Percentiles rank a stretch among this genome's conserved stretches.
Conservation (phyloP, 2,329 filamentous ascomycete genomes). For the Alternaria dauci region DNA sequence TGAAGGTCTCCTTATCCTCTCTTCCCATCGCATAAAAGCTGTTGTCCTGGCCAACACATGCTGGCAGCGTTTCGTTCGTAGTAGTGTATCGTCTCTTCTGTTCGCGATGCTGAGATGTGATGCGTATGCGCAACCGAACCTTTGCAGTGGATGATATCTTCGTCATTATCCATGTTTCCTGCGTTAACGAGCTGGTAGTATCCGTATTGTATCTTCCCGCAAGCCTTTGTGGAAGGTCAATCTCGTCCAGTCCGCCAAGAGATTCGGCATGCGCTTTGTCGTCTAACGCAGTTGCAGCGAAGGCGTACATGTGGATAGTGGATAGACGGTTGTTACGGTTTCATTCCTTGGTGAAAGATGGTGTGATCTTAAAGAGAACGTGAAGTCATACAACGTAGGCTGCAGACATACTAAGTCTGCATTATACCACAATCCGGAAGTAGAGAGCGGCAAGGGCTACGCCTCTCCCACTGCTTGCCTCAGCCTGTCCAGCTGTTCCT, state of each 20-base stretch:
- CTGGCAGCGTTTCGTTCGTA: constrained; percentile 52
- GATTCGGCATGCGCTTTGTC: constrained; percentile 63
- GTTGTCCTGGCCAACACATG: constrained; percentile 59
- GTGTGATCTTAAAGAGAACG: neutral
- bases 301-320: constrained; percentile 51
- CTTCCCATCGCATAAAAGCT: constrained; percentile 43
- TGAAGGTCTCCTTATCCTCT: neutral
- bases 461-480: neutral
- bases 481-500: neutral
- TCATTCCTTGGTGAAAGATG: neutral
- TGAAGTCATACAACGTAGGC: neutral
- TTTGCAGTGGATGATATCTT: neutral
- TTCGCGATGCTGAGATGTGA: constrained; percentile 40
- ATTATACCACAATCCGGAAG: neutral
- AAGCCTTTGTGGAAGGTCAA: neutral
- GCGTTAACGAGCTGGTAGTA: neutral
- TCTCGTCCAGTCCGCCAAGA: constrained; percentile 61
- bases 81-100: constrained; percentile 48
- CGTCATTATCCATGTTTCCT: neutral
- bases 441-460: neutral
- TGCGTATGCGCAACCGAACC: constrained; percentile 47
- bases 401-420: neutral
- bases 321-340: neutral
- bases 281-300: constrained; percentile 60
- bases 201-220: neutral